Base-by-base conservation (phyloP, 768 basidiomycete genomes). In the Boletus vermiculosoides region DNA sequence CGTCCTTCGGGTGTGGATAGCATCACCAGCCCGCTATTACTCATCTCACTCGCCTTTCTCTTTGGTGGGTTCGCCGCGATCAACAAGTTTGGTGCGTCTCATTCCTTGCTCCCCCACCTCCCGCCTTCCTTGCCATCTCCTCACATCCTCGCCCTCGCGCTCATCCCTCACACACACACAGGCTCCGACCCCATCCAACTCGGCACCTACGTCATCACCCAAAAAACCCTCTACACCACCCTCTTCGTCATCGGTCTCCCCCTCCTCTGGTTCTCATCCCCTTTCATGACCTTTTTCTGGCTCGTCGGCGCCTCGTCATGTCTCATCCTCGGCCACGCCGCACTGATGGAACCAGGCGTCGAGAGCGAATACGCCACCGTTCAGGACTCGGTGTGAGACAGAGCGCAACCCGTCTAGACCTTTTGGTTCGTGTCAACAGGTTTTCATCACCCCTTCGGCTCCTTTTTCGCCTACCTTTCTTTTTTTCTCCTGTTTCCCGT, bases 181-280 rank as follows among this genome's bases (percentile, higher is more conserved):
- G 93, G 86, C 9, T 82, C 90, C 23, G 94, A 97, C 52, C 89
- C 94, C 31, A 79, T 92, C 54, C 88, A 96, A 66, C 74, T 95
- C 54, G 90, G 89, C 54, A 84, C 87, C 45, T 85, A 87, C 60
- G 81, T 86, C 55, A 77, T 98, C 62, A 95, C 94, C 10, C 96
- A 95, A 71, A 92, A 93, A 71, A 83, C 86, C 58, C 83, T 96
- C 47, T 98, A 97, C 78, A 88, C 81, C 40, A 85, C 74, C 41
- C 87, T 98, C 30, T 95, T 98, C 75, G 86, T 94, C 61, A 88
- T 97, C 66, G 95, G 95, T 46, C 79, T 97, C 50, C 94, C 94
- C 3, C 79, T 98, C 49, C 83, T 98, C 56, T 92, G 86, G 84
- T 74, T 82, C 68, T 76, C 89, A 7, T 86, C 86, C 30, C 90